These are phyloP conservation scores for Candida xiaguanensis DNA, from an alignment of 805 yeast species.

Conservation along the genomic window DNA sequence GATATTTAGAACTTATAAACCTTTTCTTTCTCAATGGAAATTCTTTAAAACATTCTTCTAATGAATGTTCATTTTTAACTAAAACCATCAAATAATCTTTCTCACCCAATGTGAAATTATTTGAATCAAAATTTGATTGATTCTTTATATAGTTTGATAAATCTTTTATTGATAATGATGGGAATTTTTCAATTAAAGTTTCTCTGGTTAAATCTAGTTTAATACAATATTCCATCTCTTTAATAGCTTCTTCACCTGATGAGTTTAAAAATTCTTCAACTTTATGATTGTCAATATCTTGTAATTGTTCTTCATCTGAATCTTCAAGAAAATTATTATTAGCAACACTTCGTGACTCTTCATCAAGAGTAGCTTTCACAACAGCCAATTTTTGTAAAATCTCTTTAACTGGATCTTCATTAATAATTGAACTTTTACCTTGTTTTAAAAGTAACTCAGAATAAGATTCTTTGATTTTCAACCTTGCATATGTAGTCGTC, in stretches of 20 bases:
- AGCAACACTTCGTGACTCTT: not conserved
- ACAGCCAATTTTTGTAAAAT: not conserved
- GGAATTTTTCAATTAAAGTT: not conserved
- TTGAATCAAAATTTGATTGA: constrained; percentile 1
- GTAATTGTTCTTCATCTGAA: not conserved
- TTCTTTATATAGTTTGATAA: not conserved
- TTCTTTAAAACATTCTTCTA: constrained; percentile 13
- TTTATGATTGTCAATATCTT: not conserved
- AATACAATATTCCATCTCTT: constrained; percentile 5
- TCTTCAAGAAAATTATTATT: constrained; percentile 6
- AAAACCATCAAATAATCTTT: constrained; percentile 15
- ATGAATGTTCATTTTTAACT: constrained; percentile 13
- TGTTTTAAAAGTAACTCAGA: not conserved
- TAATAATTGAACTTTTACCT: not conserved
- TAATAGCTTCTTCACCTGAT: not conserved
- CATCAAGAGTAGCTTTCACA: not conserved
- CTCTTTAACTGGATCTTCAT: not conserved
- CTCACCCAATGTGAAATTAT: constrained; percentile 23
- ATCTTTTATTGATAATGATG: not conserved
- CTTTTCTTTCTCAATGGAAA: constrained; percentile 23
- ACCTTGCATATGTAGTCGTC: not conserved
- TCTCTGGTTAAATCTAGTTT: constrained; percentile 2
- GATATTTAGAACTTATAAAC: constrained; percentile 18
- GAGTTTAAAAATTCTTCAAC: not conserved
- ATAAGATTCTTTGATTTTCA: not conserved